Conservation (phyloP, 2,329 filamentous ascomycete species). For the Talaromyces sp. region DNA sequence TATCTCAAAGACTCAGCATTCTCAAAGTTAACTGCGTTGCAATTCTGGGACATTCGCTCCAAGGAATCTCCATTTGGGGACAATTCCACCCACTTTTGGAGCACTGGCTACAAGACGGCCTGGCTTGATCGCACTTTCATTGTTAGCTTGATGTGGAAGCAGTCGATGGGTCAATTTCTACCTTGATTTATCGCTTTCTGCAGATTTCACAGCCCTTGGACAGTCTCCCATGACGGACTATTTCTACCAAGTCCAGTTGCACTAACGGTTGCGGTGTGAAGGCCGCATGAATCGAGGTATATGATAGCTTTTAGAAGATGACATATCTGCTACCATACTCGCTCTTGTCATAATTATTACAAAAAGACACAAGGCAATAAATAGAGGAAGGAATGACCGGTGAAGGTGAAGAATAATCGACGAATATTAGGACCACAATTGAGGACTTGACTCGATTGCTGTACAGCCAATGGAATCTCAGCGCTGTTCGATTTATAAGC, state of each 20-base stretch:
- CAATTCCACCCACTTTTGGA: slow-evolving; percentile 12
- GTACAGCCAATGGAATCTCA: no score
- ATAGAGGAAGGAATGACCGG: no score
- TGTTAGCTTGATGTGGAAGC: not conserved
- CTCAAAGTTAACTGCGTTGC: not conserved
- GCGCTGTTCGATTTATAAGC: no score
- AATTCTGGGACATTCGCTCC: slow-evolving; percentile 13
- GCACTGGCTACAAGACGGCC: slow-evolving; percentile 11
- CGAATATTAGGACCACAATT: no score
- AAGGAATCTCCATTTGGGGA: slow-evolving; percentile 13
- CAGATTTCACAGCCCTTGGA: slow-evolving; percentile 69
- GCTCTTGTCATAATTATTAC: no score
- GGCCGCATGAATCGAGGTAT: no score
- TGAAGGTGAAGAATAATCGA: no score
- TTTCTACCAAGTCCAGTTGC: not conserved
- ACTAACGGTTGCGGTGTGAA: no score
- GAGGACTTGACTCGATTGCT: no score
- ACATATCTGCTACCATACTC: no score
- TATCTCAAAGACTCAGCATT: not conserved
- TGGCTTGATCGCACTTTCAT: slow-evolving; percentile 11
- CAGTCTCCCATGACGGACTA: slow-evolving; percentile 48
- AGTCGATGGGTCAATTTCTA: slow-evolving; percentile 30
- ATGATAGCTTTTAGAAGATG: no score
- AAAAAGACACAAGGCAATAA: no score
- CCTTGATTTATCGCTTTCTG: slow-evolving; percentile 67